A percentile compares a stretch with the other conserved stretches of the same genome.
Evolutionary conservation across 768 basidiomycete species (phyloP).

Genomic region (Mycena filopes): DNA sequence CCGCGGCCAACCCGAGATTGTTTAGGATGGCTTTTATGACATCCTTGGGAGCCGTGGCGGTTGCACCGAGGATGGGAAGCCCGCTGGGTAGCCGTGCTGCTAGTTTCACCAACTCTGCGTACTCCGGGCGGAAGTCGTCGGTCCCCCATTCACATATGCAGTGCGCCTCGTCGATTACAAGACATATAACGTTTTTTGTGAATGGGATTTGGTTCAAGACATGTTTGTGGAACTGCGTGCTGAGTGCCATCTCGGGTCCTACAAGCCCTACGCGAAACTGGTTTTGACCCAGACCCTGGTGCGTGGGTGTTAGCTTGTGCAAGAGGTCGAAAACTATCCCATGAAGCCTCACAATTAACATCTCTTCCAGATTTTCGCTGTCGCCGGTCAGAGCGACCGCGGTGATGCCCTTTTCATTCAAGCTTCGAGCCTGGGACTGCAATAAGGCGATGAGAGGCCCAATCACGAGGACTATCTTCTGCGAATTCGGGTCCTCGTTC

Average conservation of each 20-base stretch:
- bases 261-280: slow-evolving; percentile 29
- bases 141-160: slow-evolving; percentile 37
- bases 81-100: slow-evolving; percentile 24
- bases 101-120: slow-evolving; percentile 5
- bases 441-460: too few relatives aligned
- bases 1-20: slow-evolving; percentile 11
- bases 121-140: slow-evolving; percentile 29
- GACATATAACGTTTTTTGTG: slow-evolving; percentile 12
- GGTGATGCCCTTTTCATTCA: too few relatives aligned
- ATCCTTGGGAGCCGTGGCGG: slow-evolving; percentile 25
- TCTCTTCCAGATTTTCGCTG: too few relatives aligned
- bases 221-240: slow-evolving; percentile 3
- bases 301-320: too few relatives aligned
- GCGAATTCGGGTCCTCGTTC: too few relatives aligned
- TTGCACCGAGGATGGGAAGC: slow-evolving; percentile 24
- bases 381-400: too few relatives aligned
- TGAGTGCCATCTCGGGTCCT: slow-evolving; percentile 28
- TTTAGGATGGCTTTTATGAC: slow-evolving; percentile 15
- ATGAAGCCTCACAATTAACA: too few relatives aligned
- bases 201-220: slow-evolving; percentile 22
- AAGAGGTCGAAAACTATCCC: too few relatives aligned
- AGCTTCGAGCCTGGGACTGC: too few relatives aligned
- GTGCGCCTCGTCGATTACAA: slow-evolving; percentile 37
- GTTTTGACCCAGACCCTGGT: too few relatives aligned
- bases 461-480: too few relatives aligned